phyloP scores from a whole-genome alignment of 2,329 filamentous ascomycete species.

The Pyrenophora graminea region DNA sequence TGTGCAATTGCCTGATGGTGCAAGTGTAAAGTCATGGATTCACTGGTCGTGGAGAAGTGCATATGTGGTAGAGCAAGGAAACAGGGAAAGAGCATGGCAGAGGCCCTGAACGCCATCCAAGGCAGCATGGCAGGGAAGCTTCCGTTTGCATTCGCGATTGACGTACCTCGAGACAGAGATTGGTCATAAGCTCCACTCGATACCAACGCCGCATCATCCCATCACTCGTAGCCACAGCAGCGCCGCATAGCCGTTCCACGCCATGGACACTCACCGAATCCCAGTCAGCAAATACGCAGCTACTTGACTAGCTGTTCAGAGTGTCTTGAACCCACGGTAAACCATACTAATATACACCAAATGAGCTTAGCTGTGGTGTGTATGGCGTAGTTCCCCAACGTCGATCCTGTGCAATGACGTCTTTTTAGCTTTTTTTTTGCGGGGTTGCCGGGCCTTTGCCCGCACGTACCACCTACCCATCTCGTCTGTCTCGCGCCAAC shows the following conservation, averaged over 20 bases:
- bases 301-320: too few species aligned
- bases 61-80: slow-evolving; percentile 6
- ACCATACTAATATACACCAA: too few species aligned
- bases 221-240: slow-evolving; percentile 16
- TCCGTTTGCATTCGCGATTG: slow-evolving; percentile 24
- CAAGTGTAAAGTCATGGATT: not conserved
- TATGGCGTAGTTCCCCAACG: too few species aligned
- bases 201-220: slow-evolving; percentile 15
- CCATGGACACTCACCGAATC: too few species aligned
- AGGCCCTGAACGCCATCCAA: slow-evolving; percentile 7
- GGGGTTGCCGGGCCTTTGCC: slow-evolving; percentile 15
- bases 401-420: slow-evolving; percentile 23
- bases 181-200: slow-evolving; percentile 23
- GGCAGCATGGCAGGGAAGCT: slow-evolving; percentile 12
- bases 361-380: too few species aligned
- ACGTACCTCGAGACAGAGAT: slow-evolving; percentile 21
- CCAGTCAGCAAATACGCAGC: too few species aligned
- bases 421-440: slow-evolving; percentile 13
- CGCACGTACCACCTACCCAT: too few species aligned
- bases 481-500: too few species aligned
- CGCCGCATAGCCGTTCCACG: slow-evolving; percentile 23
- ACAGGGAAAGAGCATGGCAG: slow-evolving; percentile 17
- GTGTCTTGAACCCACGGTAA: too few species aligned
- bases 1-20: not conserved
- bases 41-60: slow-evolving; percentile 2